Percentiles rank a stretch among this genome's conserved stretches.
phyloP scores from a whole-genome alignment of 2,329 filamentous ascomycete species.

The Bertia moriformis region DNA sequence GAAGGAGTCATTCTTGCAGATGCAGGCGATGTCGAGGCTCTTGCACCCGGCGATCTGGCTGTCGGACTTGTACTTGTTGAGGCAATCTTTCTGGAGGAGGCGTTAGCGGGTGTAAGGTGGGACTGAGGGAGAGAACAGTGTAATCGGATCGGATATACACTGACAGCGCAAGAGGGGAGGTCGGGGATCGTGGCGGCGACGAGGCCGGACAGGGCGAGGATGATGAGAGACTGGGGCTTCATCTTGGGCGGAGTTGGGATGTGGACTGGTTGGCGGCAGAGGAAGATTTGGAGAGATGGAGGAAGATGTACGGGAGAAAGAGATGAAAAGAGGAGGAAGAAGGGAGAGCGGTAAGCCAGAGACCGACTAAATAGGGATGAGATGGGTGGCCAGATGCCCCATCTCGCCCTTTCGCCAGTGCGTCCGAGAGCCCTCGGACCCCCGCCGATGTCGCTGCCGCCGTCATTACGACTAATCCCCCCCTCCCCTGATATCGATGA shows the following conservation, averaged over 20 bases:
- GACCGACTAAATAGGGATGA: neutral
- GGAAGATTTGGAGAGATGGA: neutral
- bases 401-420: no score
- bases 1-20: neutral
- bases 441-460: no score
- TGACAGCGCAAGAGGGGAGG: neutral
- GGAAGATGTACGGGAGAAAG: neutral
- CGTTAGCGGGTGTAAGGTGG: neutral
- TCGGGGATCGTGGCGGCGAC: neutral
- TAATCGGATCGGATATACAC: no score
- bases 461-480: no score
- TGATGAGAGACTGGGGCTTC: no score
- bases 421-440: no score
- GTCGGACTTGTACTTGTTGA: neutral
- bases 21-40: neutral
- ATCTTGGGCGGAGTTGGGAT: neutral
- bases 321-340: neutral
- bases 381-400: no score
- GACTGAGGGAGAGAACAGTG: no score
- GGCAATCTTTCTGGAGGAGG: neutral
- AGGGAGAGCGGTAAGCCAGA: no score
- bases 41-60: neutral
- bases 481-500: no score
- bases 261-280: neutral
- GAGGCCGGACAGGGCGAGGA: neutral